Evolutionary conservation across 345 rosid genomes (phyloP), one percentile per base, ranked within the genome.

Genomic region (Eucalyptus regnans): DNA sequence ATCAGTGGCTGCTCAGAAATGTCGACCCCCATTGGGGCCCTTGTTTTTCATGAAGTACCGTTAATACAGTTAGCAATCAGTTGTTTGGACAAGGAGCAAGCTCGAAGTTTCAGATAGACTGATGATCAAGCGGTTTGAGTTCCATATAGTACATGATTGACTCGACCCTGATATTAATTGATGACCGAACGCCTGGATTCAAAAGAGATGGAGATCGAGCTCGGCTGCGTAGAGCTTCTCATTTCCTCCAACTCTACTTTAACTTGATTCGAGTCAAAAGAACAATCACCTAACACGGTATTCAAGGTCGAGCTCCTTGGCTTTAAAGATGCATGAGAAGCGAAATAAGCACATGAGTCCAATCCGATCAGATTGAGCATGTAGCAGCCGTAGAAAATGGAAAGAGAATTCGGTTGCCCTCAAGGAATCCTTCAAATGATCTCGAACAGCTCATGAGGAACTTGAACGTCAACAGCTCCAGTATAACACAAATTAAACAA

Each of bases 161-260:
- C 4, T 58, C 14, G 64, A 58, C 20, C 29, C 0, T 9, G 5
- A 25, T 1, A 25, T 1, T 58, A 0, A 58, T 9, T 10, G 29
- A 23, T 23, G 64, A 58, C 7, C n/a, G 4, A 23, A 58, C 29
- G 25, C 64, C 29, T 58, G n/a, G 64, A 58, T 23, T 23, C 13
- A 9, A 58, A 58, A 23, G 29, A 58, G 14, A 58, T 58, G 64
- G 29, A 58, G n/a, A 8, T 62, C 8, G 7, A 62, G 68, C 33
- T 27, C 4, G 68, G 31, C 7, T 60, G 16, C 0, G 1, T 29
- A 12, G 68, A 29, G 31, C 33, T 27, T 62, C n/a, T 62, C 16
- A 12, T 62, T 12, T 12, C 8, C 31, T 12, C 17, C 4, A 58
- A 58, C 64, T 58, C 64, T 23, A 58, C 64, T 50, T 58, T 25